These are phyloP conservation scores for Cercospora sp. DNA, from an alignment of 2,329 filamentous ascomycete genomes.

Conservation along the genomic window DNA sequence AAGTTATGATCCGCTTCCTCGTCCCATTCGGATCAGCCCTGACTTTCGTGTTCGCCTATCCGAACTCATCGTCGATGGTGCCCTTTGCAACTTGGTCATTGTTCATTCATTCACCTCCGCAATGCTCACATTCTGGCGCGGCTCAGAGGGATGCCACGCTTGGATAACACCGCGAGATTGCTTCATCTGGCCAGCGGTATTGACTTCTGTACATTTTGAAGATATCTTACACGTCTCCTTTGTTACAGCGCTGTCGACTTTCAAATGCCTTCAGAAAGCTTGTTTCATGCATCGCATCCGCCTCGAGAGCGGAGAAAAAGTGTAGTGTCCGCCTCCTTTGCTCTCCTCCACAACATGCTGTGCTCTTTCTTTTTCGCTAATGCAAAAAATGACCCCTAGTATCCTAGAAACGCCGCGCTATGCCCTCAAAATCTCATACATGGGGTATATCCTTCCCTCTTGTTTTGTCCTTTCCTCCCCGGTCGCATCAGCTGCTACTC, in stretches of 20 bases:
- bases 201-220: slow-evolving; percentile 6
- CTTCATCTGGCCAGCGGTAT: neutral
- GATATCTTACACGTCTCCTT: slow-evolving; percentile 7
- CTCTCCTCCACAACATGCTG: neutral
- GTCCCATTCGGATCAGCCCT: neutral
- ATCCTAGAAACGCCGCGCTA: slow-evolving; percentile 32
- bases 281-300: neutral
- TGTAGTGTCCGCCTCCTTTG: neutral
- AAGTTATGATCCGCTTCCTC: neutral
- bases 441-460: slow-evolving; percentile 14
- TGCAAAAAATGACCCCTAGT: slow-evolving; percentile 18
- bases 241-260: neutral
- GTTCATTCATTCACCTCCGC: neutral
- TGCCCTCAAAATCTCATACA: slow-evolving; percentile 27
- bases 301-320: slow-evolving; percentile 6
- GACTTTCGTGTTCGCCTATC: neutral
- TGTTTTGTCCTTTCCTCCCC: neutral
- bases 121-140: neutral
- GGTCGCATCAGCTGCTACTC: slow-evolving; percentile 7
- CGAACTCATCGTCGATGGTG: neutral
- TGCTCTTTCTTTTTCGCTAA: slow-evolving; percentile 10
- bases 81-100: neutral
- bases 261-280: neutral
- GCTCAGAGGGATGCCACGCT: neutral
- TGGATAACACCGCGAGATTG: neutral